These are phyloP conservation scores for Geranium rotundifolium DNA, from an alignment of 345 rosid genomes.

Conservation along the genomic window DNA sequence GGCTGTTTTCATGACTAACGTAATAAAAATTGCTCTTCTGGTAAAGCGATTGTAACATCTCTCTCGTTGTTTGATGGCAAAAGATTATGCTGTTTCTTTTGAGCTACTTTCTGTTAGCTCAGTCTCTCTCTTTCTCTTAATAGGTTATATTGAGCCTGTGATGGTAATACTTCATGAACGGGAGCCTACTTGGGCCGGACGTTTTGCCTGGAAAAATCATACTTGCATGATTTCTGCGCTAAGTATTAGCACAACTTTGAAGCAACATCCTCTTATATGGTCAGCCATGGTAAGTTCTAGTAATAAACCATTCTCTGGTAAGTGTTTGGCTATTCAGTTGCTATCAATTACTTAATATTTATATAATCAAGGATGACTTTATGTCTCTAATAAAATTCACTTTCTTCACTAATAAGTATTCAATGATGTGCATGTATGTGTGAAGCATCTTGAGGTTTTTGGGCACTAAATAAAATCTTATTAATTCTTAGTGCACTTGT, in stretches of 20 bases:
- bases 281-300: conserved; percentile 69
- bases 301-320: conserved; percentile 1
- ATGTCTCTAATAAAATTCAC: not conserved
- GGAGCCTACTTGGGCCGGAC: conserved; percentile 96
- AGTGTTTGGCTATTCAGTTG: not conserved
- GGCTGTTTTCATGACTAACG: not conserved
- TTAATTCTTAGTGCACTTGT: not conserved
- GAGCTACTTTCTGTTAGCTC: conserved; percentile 10
- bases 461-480: not conserved
- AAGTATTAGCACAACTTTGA: conserved; percentile 84
- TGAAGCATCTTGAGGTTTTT: no score
- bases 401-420: not conserved
- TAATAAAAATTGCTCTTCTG: not conserved
- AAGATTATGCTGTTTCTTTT: not conserved
- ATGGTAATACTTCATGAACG: conserved; percentile 89
- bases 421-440: not conserved
- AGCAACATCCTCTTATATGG: conserved; percentile 98
- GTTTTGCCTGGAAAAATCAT: conserved; percentile 85
- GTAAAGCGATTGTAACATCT: not conserved
- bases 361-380: not conserved
- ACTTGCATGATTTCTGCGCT: conserved; percentile 93
- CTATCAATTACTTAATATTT: not conserved
- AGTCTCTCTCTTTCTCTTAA: conserved; percentile 15
- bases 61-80: not conserved
- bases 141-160: conserved; percentile 96